Evolutionary conservation across 805 yeast genomes (phyloP).

Genomic region (Ogataea thermomethanolica): DNA sequence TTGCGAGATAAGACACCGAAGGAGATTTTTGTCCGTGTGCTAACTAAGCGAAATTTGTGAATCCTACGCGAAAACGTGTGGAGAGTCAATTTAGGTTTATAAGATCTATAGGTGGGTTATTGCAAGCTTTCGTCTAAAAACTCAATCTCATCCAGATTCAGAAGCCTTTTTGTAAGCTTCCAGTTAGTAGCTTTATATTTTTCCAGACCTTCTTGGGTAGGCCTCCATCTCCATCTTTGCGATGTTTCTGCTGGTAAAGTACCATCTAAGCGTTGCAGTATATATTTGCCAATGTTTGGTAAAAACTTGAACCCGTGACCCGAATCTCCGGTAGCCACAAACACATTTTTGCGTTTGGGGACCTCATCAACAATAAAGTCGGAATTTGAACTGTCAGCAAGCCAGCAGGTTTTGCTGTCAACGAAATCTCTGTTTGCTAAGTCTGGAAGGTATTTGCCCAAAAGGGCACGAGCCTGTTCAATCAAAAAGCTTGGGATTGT

Average conservation of each 20-base stretch:
- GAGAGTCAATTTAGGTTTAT: background rate
- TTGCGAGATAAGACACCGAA: background rate
- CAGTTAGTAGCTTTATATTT: slow-evolving; percentile 9
- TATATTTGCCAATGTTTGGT: slow-evolving; percentile 45
- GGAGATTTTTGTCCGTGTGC: background rate
- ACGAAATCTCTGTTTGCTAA: slow-evolving; percentile 32
- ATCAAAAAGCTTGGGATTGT: slow-evolving; percentile 36
- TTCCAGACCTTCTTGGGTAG: slow-evolving; percentile 4
- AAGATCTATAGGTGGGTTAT: too few species aligned
- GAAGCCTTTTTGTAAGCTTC: slow-evolving; percentile 14
- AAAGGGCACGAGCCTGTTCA: slow-evolving; percentile 28
- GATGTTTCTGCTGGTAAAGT: slow-evolving; percentile 23
- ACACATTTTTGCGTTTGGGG: slow-evolving; percentile 33
- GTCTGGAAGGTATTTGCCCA: slow-evolving; percentile 38
- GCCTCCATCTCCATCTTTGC: slow-evolving; percentile 35
- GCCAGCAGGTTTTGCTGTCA: slow-evolving; percentile 37
- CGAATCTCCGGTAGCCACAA: slow-evolving; percentile 45
- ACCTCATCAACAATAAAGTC: slow-evolving; percentile 40
- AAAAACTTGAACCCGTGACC: slow-evolving; percentile 47
- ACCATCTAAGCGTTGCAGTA: slow-evolving; percentile 32
- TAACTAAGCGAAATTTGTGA: background rate
- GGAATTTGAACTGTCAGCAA: slow-evolving; percentile 39
- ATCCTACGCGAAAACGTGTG: too few species aligned
- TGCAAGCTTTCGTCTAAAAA: slow-evolving; percentile 1
- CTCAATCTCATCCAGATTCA: slow-evolving; percentile 11